These are phyloP conservation scores for Mycena venus DNA, from an alignment of 768 basidiomycete genomes.

Conservation along the genomic window DNA sequence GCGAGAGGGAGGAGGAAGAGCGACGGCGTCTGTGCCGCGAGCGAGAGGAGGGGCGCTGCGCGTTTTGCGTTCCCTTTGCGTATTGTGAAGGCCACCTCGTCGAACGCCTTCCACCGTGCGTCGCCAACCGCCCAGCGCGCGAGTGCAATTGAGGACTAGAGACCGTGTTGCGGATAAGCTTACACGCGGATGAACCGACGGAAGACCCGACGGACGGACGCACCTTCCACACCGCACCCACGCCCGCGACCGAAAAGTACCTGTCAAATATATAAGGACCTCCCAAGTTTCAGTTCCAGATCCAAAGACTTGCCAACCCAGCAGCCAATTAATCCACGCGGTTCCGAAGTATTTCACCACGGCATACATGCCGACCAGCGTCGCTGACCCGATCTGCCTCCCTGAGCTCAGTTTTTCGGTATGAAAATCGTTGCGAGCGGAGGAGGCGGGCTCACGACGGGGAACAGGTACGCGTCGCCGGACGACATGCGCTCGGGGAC, in stretches of 20 bases:
- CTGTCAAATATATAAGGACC: too few relatives aligned
- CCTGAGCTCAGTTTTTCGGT: not conserved
- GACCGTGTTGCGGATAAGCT: not conserved
- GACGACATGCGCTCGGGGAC: slow-evolving; percentile 72
- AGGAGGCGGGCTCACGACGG: slow-evolving; percentile 65
- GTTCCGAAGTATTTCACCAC: slow-evolving; percentile 82
- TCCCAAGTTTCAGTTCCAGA: too few relatives aligned
- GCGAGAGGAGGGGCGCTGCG: slow-evolving; percentile 39
- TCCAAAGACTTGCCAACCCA: too few relatives aligned
- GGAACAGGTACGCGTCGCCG: slow-evolving; percentile 81
- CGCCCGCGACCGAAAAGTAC: slow-evolving; percentile 79
- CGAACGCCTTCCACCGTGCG: slow-evolving; percentile 70
- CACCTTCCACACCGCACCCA: slow-evolving; percentile 80
- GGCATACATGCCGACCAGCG: slow-evolving; percentile 76
- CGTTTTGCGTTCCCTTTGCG: slow-evolving; percentile 51
- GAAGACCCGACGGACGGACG: slow-evolving; percentile 41
- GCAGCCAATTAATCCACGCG: slow-evolving; percentile 86
- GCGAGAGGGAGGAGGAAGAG: slow-evolving; percentile 70
- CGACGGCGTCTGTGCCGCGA: slow-evolving; percentile 72
- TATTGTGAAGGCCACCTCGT: slow-evolving; percentile 58
- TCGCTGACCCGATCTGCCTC: slow-evolving; percentile 74
- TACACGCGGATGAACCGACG: too few relatives aligned
- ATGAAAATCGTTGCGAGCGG: not conserved
- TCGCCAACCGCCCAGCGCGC: slow-evolving; percentile 63
- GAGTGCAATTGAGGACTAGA: slow-evolving; percentile 66